Percentiles rank a stretch among this genome's conserved stretches.
Evolutionary conservation across 352 stramenopile genomes (phyloP).

Genomic region (Stramenopiles sp.): DNA sequence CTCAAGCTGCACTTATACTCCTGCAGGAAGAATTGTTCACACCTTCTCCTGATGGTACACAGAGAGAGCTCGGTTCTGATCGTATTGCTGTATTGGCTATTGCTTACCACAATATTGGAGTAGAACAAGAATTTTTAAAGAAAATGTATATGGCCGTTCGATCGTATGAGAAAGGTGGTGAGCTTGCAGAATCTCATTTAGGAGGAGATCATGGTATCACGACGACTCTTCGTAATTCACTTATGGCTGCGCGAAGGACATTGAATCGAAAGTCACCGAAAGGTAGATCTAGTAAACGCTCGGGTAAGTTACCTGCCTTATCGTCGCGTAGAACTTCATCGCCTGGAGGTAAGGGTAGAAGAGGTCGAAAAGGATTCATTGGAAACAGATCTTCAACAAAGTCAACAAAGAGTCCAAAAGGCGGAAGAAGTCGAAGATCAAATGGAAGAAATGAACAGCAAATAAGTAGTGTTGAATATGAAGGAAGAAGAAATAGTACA

Average conservation of each 20-base stretch:
- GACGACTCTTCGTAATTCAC: constrained; percentile 45
- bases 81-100: constrained; percentile 55
- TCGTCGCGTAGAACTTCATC: too few relatives aligned
- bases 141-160: constrained; percentile 43
- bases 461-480: too few relatives aligned
- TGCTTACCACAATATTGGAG: constrained; percentile 68
- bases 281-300: too few relatives aligned
- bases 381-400: too few relatives aligned
- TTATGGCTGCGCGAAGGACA: constrained; percentile 29
- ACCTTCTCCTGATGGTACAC: neutral
- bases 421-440: too few relatives aligned
- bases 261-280: too few relatives aligned
- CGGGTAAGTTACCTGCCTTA: too few relatives aligned
- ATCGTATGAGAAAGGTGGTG: constrained; percentile 54
- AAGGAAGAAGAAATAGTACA: too few relatives aligned
- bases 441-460: too few relatives aligned
- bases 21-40: constrained; percentile 50
- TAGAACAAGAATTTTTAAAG: constrained; percentile 74
- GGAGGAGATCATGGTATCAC: constrained; percentile 50
- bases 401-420: too few relatives aligned
- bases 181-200: constrained; percentile 36
- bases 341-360: too few relatives aligned
- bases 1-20: constrained; percentile 49
- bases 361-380: too few relatives aligned
- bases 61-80: constrained; percentile 17